phyloP scores from a whole-genome alignment of 768 basidiomycete genomes.

The Cytidiella melzeri region DNA sequence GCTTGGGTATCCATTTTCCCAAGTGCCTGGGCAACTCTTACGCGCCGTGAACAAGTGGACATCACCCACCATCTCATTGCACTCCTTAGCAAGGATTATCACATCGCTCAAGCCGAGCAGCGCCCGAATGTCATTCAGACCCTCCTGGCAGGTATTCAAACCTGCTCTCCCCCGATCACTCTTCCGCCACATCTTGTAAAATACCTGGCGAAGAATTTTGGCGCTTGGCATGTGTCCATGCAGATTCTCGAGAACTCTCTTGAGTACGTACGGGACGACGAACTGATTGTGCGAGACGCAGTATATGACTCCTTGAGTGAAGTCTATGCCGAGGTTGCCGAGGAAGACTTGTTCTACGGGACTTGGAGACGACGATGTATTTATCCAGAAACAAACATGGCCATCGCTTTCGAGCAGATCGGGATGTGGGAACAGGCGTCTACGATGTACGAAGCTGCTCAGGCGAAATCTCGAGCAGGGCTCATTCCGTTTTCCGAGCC shows the following conservation, averaged over 20 bases:
- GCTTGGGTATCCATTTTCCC: slow-evolving; percentile 88
- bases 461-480: slow-evolving; percentile 76
- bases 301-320: slow-evolving; percentile 90
- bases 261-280: slow-evolving; percentile 75
- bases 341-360: slow-evolving; percentile 97
- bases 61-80: slow-evolving; percentile 86
- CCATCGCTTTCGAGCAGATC: slow-evolving; percentile 87
- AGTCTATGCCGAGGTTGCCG: slow-evolving; percentile 89
- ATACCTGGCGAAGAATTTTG: slow-evolving; percentile 92
- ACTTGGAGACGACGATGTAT: slow-evolving; percentile 87
- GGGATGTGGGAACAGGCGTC: slow-evolving; percentile 96
- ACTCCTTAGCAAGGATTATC: slow-evolving; percentile 89
- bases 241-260: slow-evolving; percentile 82
- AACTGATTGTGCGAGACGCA: slow-evolving; percentile 71
- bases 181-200: slow-evolving; percentile 94
- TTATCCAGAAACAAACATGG: slow-evolving; percentile 86
- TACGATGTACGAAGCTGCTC: slow-evolving; percentile 83
- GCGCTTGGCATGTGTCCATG: slow-evolving; percentile 89
- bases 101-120: slow-evolving; percentile 80
- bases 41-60: slow-evolving; percentile 82
- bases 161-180: slow-evolving; percentile 82
- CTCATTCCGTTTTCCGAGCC: slow-evolving; percentile 86
- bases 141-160: slow-evolving; percentile 74
- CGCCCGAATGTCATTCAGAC: slow-evolving; percentile 93
- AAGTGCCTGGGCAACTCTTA: slow-evolving; percentile 78